Base-by-base conservation (phyloP, 2,329 filamentous ascomycete genomes). In the Tolypocladium tundrense region DNA sequence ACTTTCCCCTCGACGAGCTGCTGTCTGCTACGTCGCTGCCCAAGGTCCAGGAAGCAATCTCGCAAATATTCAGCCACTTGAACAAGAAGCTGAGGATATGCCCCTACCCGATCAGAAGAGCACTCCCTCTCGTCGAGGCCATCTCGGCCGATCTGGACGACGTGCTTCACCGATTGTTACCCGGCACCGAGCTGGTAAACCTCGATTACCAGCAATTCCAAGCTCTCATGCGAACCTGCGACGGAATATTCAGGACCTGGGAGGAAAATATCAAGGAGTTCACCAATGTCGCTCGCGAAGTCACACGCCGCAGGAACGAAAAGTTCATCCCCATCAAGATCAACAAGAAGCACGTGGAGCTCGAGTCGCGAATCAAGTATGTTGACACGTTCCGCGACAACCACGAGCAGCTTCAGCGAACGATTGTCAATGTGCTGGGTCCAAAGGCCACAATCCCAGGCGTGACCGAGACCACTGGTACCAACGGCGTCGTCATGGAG, bases 251-350 rank as follows among this genome's bases (percentile, higher is more conserved):
- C 81, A 83, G 83, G 45, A 87, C 88, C 11, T 99, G 94, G 94
- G 94, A 99, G 65, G 91, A 96, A 57, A 91, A 93, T 66, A 82
- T 96, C 69, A 97, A 97, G 72, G 94, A 97, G 66, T 99, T 99
- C 69, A 97, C 93, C 19, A 96, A 97, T 65, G 90, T 97, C 62
- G 93, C 94, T 40, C 90, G 94, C 74, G 95, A 99, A 68, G 91
- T 96, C 8, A 97, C 91, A 3, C 85, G 93, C 63, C 88, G 92
- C 65, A 85, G 94, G 65, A 95, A 96, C 68, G 95, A 97, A 72
- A 96, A 96, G 71, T 99, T 99, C 72, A 97, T 99, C 63, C 92
- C 93, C 5, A 97, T 99, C 78, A 97, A 97, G 77, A 92, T 99
- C 70, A 84, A 81, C 63, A 88, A 91, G 60, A 88, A 90, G 66